phyloP scores from a whole-genome alignment of 306 rosid genomes.

The Vicia faba region DNA sequence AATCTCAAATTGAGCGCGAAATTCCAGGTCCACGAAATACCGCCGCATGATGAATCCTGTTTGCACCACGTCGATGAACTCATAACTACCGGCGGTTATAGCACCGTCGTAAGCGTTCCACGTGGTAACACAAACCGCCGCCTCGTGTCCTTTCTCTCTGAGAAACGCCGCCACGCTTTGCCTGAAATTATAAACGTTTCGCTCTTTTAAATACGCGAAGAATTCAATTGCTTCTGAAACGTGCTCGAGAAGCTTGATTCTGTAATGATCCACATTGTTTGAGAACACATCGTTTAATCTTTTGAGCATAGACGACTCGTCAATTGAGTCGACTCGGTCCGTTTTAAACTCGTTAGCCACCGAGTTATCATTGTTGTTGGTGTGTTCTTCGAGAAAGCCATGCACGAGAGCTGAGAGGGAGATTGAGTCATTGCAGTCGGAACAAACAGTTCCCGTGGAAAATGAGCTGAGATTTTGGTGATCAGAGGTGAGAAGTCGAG shows the following conservation, averaged over 20 bases:
- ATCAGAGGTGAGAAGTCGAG: conserved; percentile 45
- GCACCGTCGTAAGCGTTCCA: conserved; percentile 44
- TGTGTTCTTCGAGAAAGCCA: conserved; percentile 46
- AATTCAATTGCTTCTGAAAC: conserved; percentile 45
- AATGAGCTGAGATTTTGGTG: conserved; percentile 43
- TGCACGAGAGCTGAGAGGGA: conserved; percentile 65
- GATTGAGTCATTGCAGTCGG: conserved; percentile 43
- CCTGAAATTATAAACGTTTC: conserved; percentile 20
- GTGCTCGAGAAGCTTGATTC: conserved; percentile 41
- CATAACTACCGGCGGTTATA: conserved; percentile 50
- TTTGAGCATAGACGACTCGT: background rate
- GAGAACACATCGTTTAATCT: background rate
- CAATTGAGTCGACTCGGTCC: conserved; percentile 43
- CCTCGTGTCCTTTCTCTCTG: conserved; percentile 57
- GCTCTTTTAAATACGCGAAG: conserved; percentile 27
- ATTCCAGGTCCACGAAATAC: conserved; percentile 63
- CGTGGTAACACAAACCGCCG: conserved; percentile 60
- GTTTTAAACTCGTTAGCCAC: conserved; percentile 36
- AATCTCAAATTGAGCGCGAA: conserved; percentile 60
- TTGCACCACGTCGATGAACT: conserved; percentile 62
- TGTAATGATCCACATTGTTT: conserved; percentile 43
- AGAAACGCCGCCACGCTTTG: conserved; percentile 55
- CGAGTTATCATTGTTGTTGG: background rate
- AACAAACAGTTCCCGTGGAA: background rate
- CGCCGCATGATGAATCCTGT: conserved; percentile 29